A percentile compares a stretch with the other conserved stretches of the same genome.
phyloP scores from a whole-genome alignment of 2,329 filamentous ascomycete species.

The Hymenoscyphus repandus region DNA sequence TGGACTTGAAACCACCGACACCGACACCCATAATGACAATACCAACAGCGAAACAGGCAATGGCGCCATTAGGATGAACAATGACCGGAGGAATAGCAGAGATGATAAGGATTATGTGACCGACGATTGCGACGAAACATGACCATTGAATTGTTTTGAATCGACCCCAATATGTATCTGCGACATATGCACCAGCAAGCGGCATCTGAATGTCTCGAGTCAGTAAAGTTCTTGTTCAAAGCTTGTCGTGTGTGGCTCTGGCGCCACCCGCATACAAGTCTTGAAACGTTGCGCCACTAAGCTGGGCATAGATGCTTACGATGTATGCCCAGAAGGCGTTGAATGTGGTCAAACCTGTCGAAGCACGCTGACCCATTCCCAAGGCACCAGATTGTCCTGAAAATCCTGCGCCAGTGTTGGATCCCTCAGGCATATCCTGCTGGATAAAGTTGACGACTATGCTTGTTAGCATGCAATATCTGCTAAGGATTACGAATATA shows the following conservation, averaged over 20 bases:
- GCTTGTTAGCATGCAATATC: neutral
- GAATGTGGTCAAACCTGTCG: slow-evolving; percentile 43
- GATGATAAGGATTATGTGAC: slow-evolving; percentile 48
- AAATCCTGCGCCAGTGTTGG: slow-evolving; percentile 6
- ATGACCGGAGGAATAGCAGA: slow-evolving; percentile 46
- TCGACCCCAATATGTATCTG: slow-evolving; percentile 53
- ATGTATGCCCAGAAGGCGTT: slow-evolving; percentile 49
- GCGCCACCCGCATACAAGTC: neutral
- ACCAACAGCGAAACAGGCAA: slow-evolving; percentile 46
- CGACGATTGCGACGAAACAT: slow-evolving; percentile 41
- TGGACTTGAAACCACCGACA: slow-evolving; percentile 41
- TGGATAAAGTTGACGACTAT: slow-evolving; percentile 9
- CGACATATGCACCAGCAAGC: slow-evolving; percentile 48
- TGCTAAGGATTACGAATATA: slow-evolving; percentile 11
- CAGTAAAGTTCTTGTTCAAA: neutral
- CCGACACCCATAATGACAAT: slow-evolving; percentile 41
- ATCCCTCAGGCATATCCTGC: slow-evolving; percentile 4
- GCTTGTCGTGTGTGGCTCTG: neutral
- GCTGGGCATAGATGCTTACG: neutral
- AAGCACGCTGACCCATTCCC: slow-evolving; percentile 43
- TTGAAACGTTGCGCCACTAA: neutral
- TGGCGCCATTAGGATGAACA: slow-evolving; percentile 34
- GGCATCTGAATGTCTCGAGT: slow-evolving; percentile 32
- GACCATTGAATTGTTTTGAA: slow-evolving; percentile 56
- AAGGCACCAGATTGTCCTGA: slow-evolving; percentile 35